phyloP scores from a whole-genome alignment of 108 stramenopile species.

The Ochromonas danica region DNA sequence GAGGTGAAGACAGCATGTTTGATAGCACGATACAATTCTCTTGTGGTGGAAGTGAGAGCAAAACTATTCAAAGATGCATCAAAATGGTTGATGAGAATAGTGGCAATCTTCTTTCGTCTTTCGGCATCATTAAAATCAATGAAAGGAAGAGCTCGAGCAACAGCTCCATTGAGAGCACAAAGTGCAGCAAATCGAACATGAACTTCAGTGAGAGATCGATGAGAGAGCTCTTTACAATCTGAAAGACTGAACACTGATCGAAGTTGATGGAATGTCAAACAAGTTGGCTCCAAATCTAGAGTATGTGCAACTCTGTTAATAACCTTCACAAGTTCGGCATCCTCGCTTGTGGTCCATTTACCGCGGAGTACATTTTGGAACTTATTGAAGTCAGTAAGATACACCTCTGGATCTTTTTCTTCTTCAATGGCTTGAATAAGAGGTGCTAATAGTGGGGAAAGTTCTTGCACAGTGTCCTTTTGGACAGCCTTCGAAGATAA shows the following conservation, averaged over 20 bases:
- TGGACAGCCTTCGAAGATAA: constrained; percentile 40
- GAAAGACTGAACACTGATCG: too few relatives aligned
- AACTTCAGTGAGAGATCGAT: background rate
- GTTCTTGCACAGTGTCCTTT: too few relatives aligned
- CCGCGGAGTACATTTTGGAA: too few relatives aligned
- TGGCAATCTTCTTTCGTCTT: constrained; percentile 17
- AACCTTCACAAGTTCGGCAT: background rate
- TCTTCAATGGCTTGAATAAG: background rate
- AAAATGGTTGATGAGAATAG: constrained; percentile 34
- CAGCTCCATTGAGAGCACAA: constrained; percentile 40
- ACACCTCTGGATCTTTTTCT: background rate
- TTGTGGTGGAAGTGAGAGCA: constrained; percentile 25
- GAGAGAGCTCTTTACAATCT: too few relatives aligned
- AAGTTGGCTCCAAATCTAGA: background rate
- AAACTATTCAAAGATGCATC: background rate
- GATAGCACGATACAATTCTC: constrained; percentile 37
- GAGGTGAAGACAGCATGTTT: constrained; percentile 46
- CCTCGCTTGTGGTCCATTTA: background rate
- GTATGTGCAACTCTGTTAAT: background rate
- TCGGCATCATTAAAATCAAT: constrained; percentile 40
- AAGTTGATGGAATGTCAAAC: too few relatives aligned
- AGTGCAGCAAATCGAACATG: constrained; percentile 20
- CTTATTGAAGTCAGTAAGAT: background rate
- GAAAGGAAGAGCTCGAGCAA: constrained; percentile 42
- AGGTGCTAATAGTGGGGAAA: too few relatives aligned